Evolutionary conservation across 169 alveolate genomes (phyloP), one percentile per base, ranked within the genome.

Genomic region (Plasmodium ovale): DNA sequence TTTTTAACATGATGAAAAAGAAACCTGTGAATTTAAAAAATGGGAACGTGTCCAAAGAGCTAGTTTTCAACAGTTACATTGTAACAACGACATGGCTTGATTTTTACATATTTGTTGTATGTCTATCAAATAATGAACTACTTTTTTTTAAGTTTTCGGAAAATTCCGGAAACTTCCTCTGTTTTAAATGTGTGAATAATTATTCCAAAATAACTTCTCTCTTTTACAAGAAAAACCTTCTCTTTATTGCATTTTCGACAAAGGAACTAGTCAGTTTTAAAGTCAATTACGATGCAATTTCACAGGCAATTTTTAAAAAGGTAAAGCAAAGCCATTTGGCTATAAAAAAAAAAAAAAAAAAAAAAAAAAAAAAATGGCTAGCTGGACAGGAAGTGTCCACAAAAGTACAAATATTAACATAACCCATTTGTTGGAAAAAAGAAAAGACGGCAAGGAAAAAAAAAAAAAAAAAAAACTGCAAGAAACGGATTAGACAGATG

Each of bases 71-170:
- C 25, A 44, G 65, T 21, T 44, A 29, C n/a, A 60, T 77, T 16
- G 71, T 77, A 14, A 23, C 88, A 60, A 27, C 77, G 10, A 60
- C 77, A 1, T 77, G 88, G 88, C 25, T 77, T 47, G 88, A 77
- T 68, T 60, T 60, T 39, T 54, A 77, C 16, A 25, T 77, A 51
- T 77, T 54, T 53, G 29, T 67, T 54, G 44, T 77, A 51, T 60
- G 74, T 19, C 54, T 77, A 16, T 42, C 53, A 33, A 77, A 77
- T 19, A 77, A 77, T 62, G 67, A 77, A 21, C 0, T 62, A 12
- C 62, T 77, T 7, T 77, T 77, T 77, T 77, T 59, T 42, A 53
- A 60, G 14, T 68, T 77, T 5, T 47, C 64, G 35, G 62, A 44
- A 10, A 27, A 42, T 44, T 44, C 68, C 12, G 62, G 60, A 53